Evolutionary conservation across 805 yeast species (phyloP).

Genomic region (Yarrowia sp.): DNA sequence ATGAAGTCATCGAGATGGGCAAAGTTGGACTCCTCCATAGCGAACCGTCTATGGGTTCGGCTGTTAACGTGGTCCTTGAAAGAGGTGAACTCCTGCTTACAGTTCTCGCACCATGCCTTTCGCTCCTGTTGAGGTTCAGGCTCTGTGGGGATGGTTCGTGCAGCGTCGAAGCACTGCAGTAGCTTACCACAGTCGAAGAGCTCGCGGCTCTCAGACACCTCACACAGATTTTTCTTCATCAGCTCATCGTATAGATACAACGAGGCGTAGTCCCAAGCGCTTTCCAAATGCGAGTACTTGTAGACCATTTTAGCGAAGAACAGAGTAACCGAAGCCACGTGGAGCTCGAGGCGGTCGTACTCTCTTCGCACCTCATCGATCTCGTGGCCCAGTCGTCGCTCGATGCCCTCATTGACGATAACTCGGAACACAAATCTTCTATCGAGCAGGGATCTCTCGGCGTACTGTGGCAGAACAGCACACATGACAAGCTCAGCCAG

Average conservation of each 20-base stretch:
- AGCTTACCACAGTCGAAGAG: not conserved
- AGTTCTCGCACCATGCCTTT: slow-evolving; percentile 27
- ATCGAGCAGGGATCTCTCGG: not conserved
- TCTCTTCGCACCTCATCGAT: not conserved
- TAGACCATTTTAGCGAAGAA: slow-evolving; percentile 13
- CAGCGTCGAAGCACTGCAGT: not conserved
- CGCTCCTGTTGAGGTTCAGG: slow-evolving; percentile 16
- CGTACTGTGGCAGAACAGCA: not conserved
- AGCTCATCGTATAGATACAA: slow-evolving; percentile 14
- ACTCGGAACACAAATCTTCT: slow-evolving; percentile 6
- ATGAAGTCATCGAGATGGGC: slow-evolving; percentile 23
- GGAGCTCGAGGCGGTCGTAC: not conserved
- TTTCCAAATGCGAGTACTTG: slow-evolving; percentile 13
- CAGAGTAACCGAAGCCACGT: not conserved
- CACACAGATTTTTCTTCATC: not conserved
- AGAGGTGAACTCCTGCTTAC: slow-evolving; percentile 26
- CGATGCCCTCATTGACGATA: not conserved
- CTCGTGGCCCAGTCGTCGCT: not conserved
- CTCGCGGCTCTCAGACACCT: not conserved
- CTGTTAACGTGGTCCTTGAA: slow-evolving; percentile 25
- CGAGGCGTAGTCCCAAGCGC: slow-evolving; percentile 18
- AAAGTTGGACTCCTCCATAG: slow-evolving; percentile 23
- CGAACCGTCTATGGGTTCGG: slow-evolving; percentile 26
- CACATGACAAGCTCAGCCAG: not conserved
- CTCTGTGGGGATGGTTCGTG: slow-evolving; percentile 2